phyloP scores from a whole-genome alignment of 2,329 filamentous ascomycete species.

The Elsinoe australis region DNA sequence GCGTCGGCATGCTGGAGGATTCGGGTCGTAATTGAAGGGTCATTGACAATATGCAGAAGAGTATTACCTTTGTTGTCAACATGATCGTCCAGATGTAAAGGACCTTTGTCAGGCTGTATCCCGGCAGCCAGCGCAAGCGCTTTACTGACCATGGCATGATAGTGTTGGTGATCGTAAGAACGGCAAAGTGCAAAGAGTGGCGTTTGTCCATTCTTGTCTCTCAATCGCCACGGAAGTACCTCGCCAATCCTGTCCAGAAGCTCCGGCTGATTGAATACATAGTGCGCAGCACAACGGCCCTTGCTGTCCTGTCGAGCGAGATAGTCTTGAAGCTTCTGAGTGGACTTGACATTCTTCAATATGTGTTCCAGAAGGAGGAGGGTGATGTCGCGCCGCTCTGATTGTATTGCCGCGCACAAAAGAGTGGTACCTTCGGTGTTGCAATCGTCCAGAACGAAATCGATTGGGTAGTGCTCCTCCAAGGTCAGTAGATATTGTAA shows the following conservation, averaged over 20 bases:
- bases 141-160: conserved; percentile 76
- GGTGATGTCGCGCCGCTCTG: conserved; percentile 67
- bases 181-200: conserved; percentile 90
- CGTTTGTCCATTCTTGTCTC: conserved; percentile 96
- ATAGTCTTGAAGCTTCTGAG: conserved; percentile 57
- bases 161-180: conserved; percentile 87
- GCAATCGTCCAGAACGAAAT: conserved; percentile 68
- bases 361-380: conserved; percentile 68
- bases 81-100: conserved; percentile 87
- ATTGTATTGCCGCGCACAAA: conserved; percentile 81
- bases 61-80: conserved; percentile 91
- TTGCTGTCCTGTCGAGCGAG: conserved; percentile 69
- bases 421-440: conserved; percentile 88
- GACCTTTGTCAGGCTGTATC: conserved; percentile 67
- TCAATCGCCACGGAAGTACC: conserved; percentile 78
- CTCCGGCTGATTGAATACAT: conserved; percentile 82
- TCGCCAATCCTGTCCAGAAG: conserved; percentile 70
- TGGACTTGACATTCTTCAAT: conserved; percentile 45
- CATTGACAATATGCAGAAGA: conserved; percentile 88
- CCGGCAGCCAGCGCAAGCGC: conserved; percentile 66
- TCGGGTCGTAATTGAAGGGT: conserved; percentile 64
- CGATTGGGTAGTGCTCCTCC: conserved; percentile 63
- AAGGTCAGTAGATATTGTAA: conserved; percentile 73
- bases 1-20: conserved; percentile 81
- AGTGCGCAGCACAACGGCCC: conserved; percentile 88